These are phyloP conservation scores for Aspergillus funiculosus DNA, from an alignment of 495 filamentous ascomycete species.

Conservation along the genomic window DNA sequence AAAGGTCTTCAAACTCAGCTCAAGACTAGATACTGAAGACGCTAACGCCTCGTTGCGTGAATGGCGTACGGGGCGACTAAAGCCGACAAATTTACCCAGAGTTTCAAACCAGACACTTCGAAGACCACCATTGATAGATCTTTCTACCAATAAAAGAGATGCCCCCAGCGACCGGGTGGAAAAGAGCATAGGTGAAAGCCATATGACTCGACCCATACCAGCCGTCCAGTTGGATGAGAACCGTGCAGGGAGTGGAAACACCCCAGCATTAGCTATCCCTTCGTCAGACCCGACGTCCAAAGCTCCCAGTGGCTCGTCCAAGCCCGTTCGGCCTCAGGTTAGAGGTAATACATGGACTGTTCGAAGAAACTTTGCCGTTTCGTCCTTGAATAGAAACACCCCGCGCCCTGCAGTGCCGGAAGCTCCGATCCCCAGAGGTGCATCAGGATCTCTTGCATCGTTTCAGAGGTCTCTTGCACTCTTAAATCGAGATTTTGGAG, in stretches of 20 bases:
- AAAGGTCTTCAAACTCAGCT: slow-evolving; percentile 70
- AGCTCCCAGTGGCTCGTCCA: background rate
- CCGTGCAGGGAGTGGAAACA: slow-evolving; percentile 1
- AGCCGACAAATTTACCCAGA: slow-evolving; percentile 33
- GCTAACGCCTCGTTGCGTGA: slow-evolving; percentile 58
- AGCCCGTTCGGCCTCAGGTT: slow-evolving; percentile 15
- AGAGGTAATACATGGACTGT: slow-evolving; percentile 35
- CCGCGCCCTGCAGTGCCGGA: slow-evolving; percentile 39
- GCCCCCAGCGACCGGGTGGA: background rate
- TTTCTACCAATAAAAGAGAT: slow-evolving; percentile 19
- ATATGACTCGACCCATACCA: background rate
- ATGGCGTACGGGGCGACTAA: slow-evolving; percentile 71
- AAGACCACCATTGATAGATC: slow-evolving; percentile 19
- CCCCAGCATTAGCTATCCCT: slow-evolving; percentile 1
- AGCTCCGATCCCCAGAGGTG: slow-evolving; percentile 20
- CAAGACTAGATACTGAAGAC: slow-evolving; percentile 67
- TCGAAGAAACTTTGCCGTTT: slow-evolving; percentile 30
- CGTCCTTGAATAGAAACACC: slow-evolving; percentile 30
- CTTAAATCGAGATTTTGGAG: slow-evolving; percentile 25
- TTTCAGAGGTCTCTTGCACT: slow-evolving; percentile 28
- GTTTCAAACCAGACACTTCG: slow-evolving; percentile 19
- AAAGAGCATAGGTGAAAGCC: slow-evolving; percentile 8
- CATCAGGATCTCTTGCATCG: slow-evolving; percentile 14
- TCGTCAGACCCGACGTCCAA: slow-evolving; percentile 1
- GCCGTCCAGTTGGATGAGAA: background rate